Base-by-base conservation (phyloP, 305 asterid species). In the Ilex paraguariensis region DNA sequence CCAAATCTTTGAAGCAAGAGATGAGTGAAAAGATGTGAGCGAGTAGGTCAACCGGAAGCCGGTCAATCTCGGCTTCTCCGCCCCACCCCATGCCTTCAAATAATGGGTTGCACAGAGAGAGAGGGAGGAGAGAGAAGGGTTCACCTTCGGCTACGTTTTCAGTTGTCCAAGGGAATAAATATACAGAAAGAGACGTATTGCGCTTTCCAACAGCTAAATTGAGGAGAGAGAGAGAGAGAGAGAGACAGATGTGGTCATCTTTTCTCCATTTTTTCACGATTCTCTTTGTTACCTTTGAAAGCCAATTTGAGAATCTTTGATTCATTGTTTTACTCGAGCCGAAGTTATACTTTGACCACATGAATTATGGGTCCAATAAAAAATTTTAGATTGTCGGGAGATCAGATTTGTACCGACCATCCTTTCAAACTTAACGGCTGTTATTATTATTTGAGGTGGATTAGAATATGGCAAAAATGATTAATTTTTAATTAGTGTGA, bases 1-100 rank as follows among this genome's bases (percentile, higher is more conserved):
- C 95, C 76, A 87, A 74, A 75, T 93, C 95, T 63, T 73, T 81
- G 88, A 90, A 90, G 66, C 88, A 87, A 72, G 82, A 66, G 67
- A 90, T 66, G 4, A 87, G 70, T 58, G 90, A 69, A 54, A 93
- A 93, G 61, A 90, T 84, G 49, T 86, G 92, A 62, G 96, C 94
- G 81, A 87, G 70, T 16, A 84, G 73, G 79, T 93, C 96, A 57
- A 81, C 66, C 2, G 99, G 97, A 61, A 93, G 83, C 65, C 81
- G 80, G 72, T 90, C 96, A 68, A 93, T 84, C 44, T 75, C 87
- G n/a, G 73, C 64, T 60, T 83, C 96, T 69, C 77, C 80, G 42
- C 51, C 80, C 63, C 76, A 73, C 62, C 60, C 57, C 87, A 83
- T 85, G 28, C 33, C n/a, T 32, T 11, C 10, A 3, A 21, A 21